Evolutionary conservation across 2,329 filamentous ascomycete species (phyloP).

Genomic region (Mycocentrospora acerina): DNA sequence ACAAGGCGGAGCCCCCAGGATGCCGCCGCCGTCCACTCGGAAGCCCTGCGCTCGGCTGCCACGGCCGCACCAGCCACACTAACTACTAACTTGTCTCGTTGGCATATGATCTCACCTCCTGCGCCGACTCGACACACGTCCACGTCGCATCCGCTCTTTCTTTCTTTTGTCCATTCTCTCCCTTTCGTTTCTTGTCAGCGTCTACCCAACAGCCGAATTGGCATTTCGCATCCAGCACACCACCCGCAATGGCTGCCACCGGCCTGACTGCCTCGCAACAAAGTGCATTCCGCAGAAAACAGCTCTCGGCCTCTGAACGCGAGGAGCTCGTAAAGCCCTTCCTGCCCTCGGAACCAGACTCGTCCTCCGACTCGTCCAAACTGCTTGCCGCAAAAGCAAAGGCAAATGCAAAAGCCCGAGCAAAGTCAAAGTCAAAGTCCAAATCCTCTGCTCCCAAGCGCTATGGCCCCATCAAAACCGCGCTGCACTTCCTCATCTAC

Average conservation of each 20-base stretch:
- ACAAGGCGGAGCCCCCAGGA: slow-evolving; percentile 32
- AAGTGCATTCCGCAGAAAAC: slow-evolving; percentile 37
- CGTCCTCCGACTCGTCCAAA: slow-evolving; percentile 16
- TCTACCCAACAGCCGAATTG: slow-evolving; percentile 5
- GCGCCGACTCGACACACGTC: slow-evolving; percentile 10
- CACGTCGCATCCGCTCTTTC: slow-evolving; percentile 1
- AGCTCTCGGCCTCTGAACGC: slow-evolving; percentile 50
- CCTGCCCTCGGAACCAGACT: slow-evolving; percentile 49
- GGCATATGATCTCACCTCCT: slow-evolving; percentile 21
- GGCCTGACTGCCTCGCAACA: slow-evolving; percentile 34
- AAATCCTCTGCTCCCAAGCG: slow-evolving; percentile 39
- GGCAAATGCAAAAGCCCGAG: slow-evolving; percentile 17
- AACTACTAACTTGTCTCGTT: slow-evolving; percentile 28
- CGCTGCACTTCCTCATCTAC: slow-evolving; percentile 68
- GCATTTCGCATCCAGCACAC: slow-evolving; percentile 1
- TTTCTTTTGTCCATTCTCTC: background rate
- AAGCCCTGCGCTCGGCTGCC: slow-evolving; percentile 24
- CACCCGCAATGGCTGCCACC: slow-evolving; percentile 35
- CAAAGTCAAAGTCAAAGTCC: slow-evolving; percentile 19
- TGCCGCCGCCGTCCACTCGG: slow-evolving; percentile 24
- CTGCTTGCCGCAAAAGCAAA: slow-evolving; percentile 5
- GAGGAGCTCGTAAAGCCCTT: slow-evolving; percentile 55
- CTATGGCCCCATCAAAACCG: slow-evolving; percentile 59
- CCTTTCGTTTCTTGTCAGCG: slow-evolving; percentile 3
- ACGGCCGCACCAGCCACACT: slow-evolving; percentile 29